phyloP scores from a whole-genome alignment of 352 stramenopile genomes.

The Pythium sp. region DNA sequence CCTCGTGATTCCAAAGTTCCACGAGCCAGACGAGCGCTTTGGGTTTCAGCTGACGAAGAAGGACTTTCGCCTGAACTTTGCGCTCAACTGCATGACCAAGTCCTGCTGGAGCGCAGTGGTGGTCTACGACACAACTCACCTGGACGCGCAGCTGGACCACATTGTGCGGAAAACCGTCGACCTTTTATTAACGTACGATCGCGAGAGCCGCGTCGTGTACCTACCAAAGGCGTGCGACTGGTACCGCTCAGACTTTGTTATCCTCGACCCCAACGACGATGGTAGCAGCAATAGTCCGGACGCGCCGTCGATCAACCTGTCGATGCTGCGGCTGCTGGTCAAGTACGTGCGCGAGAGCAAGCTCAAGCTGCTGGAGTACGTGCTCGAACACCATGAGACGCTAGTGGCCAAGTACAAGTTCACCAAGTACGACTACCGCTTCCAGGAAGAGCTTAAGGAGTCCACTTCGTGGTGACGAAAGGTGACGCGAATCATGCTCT shows the following conservation, averaged over 20 bases:
- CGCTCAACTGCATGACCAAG: constrained; percentile 58
- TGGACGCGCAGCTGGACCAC: constrained; percentile 50
- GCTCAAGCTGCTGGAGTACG: constrained; percentile 34
- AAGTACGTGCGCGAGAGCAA: constrained; percentile 33
- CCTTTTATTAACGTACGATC: constrained; percentile 39
- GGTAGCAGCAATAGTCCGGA: background rate
- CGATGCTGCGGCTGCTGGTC: constrained; percentile 30
- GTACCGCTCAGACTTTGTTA: constrained; percentile 46
- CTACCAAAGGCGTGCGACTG: constrained; percentile 60
- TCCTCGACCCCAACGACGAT: background rate
- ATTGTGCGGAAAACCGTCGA: constrained; percentile 29
- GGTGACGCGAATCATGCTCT: too few species aligned
- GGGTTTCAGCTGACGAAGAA: constrained; percentile 23
- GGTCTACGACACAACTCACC: constrained; percentile 52
- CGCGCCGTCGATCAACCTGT: constrained; percentile 11
- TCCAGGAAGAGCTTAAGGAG: constrained; percentile 33
- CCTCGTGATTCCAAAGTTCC: constrained; percentile 43
- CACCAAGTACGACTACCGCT: constrained; percentile 52
- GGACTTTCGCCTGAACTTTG: constrained; percentile 61
- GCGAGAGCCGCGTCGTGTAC: constrained; percentile 39
- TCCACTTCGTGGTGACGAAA: background rate
- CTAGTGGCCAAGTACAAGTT: constrained; percentile 47
- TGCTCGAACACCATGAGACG: constrained; percentile 28
- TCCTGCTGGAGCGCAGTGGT: constrained; percentile 35
- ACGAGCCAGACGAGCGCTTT: constrained; percentile 24